These are phyloP conservation scores for Avena eriantha DNA, from an alignment of 176 grass and related monocot species.

Conservation along the genomic window DNA sequence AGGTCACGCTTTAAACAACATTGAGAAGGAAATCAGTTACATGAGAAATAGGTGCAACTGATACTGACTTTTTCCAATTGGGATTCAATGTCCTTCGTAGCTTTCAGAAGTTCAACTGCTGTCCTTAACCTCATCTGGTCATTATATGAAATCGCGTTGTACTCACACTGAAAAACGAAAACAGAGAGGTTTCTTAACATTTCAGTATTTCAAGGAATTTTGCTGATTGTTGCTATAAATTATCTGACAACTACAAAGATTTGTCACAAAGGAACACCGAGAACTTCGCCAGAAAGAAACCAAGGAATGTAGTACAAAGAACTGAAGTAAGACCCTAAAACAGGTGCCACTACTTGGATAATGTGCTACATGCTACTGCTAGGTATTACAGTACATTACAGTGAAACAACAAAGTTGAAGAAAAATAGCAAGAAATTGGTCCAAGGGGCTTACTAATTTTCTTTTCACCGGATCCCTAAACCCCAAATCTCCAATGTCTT, in stretches of 20 bases:
- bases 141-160: slow-evolving; percentile 84
- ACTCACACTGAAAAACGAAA: slow-evolving; percentile 79
- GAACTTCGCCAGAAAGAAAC: background rate
- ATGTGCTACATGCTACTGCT: slow-evolving; percentile 20
- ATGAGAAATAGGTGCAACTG: slow-evolving; percentile 17
- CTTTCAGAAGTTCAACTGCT: slow-evolving; percentile 90
- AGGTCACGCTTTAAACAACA: slow-evolving; percentile 20
- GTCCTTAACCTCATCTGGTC: slow-evolving; percentile 93
- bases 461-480: slow-evolving; percentile 90
- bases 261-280: background rate
- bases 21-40: background rate
- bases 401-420: slow-evolving; percentile 17
- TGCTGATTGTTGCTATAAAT: background rate
- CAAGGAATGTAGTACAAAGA: slow-evolving; percentile 16
- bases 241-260: slow-evolving; percentile 13
- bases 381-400: slow-evolving; percentile 34
- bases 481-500: slow-evolving; percentile 93
- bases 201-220: slow-evolving; percentile 8
- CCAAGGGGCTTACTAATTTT: slow-evolving; percentile 71
- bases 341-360: background rate
- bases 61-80: slow-evolving; percentile 71
- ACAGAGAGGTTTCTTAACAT: slow-evolving; percentile 7
- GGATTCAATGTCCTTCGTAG: slow-evolving; percentile 87
- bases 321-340: background rate
- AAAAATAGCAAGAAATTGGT: background rate